A percentile compares a stretch with the other conserved stretches of the same genome.
phyloP scores from a whole-genome alignment of 768 basidiomycete genomes.

The Tylopilus plumbeoviolaceoides region DNA sequence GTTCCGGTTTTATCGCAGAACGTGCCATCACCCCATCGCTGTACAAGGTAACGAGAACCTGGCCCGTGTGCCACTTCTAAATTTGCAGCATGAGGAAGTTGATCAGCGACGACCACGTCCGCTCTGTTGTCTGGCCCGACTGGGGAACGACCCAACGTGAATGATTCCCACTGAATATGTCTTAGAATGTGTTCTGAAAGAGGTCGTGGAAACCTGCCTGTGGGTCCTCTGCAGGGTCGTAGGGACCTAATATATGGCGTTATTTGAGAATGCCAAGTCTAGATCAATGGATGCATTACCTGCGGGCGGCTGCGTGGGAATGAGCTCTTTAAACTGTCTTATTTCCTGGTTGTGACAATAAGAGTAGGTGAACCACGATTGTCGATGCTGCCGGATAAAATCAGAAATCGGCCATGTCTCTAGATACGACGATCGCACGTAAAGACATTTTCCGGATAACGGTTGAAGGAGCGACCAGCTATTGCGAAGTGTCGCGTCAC shows the following conservation, averaged over 20 bases:
- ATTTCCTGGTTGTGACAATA: conserved; percentile 95
- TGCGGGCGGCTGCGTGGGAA: conserved; percentile 59
- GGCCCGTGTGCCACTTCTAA: conserved; percentile 73
- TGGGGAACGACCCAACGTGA: conserved; percentile 72
- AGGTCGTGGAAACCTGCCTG: conserved; percentile 48
- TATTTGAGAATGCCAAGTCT: conserved; percentile 18
- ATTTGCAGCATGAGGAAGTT: conserved; percentile 59
- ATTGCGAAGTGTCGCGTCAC: conserved; percentile 63
- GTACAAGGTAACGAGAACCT: conserved; percentile 87
- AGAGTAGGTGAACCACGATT: conserved; percentile 97
- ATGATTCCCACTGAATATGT: conserved; percentile 64
- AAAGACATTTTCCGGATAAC: conserved; percentile 76
- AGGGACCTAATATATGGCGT: conserved; percentile 46
- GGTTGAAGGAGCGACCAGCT: conserved; percentile 83
- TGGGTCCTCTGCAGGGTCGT: conserved; percentile 82
- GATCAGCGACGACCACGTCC: conserved; percentile 64
- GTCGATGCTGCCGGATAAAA: conserved; percentile 56
- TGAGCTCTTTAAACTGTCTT: conserved; percentile 89
- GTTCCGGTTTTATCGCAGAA: conserved; percentile 89
- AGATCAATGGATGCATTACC: conserved; percentile 42
- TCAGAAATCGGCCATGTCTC: conserved; percentile 28
- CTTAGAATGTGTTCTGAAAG: conserved; percentile 22
- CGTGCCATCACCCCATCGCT: conserved; percentile 89
- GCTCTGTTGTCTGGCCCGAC: conserved; percentile 53
- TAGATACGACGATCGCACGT: conserved; percentile 54